Percentiles rank a stretch among this genome's conserved stretches.
phyloP scores from a whole-genome alignment of 2,329 filamentous ascomycete species.

The Tolypocladium paradoxum region DNA sequence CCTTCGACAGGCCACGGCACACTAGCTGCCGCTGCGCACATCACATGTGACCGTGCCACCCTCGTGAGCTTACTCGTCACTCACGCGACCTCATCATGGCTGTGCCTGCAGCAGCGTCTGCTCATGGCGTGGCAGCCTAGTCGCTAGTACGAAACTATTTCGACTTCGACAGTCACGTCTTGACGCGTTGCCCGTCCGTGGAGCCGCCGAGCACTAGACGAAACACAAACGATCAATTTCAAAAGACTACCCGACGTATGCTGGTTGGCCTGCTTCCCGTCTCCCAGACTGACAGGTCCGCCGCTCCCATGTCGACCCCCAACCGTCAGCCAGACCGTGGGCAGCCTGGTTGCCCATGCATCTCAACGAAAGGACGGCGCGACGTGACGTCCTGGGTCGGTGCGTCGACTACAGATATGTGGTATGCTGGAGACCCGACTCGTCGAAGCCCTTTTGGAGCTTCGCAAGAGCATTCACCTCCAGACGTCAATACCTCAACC shows the following conservation, averaged over 20 bases:
- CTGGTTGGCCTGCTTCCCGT: not conserved
- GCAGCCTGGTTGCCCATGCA: not conserved
- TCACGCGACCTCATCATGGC: not conserved
- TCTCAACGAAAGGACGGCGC: not conserved
- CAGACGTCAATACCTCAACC: not conserved
- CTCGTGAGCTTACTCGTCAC: not conserved
- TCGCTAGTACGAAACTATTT: not conserved
- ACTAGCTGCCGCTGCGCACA: not conserved
- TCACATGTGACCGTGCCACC: not conserved
- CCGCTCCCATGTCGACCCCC: not conserved
- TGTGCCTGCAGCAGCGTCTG: not conserved
- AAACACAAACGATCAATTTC: slow-evolving; percentile 4
- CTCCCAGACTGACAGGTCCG: not conserved
- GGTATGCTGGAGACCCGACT: not conserved
- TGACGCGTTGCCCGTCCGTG: not conserved
- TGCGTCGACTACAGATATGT: not conserved
- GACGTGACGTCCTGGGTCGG: not conserved
- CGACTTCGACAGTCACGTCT: not conserved
- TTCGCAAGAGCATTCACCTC: not conserved
- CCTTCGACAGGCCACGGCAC: not conserved
- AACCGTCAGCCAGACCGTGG: not conserved
- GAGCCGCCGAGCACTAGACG: not conserved
- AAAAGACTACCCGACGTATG: slow-evolving; percentile 5
- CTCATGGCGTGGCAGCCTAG: not conserved
- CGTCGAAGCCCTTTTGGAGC: not conserved